These are phyloP conservation scores for Aspergillus sp. DNA, from an alignment of 2,329 filamentous ascomycete genomes.

Conservation along the genomic window DNA sequence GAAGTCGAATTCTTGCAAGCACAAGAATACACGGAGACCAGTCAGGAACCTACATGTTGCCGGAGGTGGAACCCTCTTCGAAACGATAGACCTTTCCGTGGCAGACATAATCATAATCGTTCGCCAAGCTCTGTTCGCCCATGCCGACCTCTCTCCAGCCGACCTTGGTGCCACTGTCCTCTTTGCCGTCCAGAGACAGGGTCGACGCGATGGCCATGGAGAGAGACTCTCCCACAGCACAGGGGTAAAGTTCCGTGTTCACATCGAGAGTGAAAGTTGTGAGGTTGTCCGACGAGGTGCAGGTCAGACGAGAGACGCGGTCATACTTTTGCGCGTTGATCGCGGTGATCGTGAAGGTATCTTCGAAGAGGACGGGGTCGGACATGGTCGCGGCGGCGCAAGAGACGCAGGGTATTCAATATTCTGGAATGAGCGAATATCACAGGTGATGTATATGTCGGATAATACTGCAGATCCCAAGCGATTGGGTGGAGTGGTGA, in stretches of 20 bases:
- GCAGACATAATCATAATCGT: constrained; percentile 53
- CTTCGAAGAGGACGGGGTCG: constrained; percentile 91
- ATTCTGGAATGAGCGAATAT: not conserved
- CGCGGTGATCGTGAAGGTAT: constrained; percentile 78
- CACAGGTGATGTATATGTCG: not conserved
- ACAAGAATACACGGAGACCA: not conserved
- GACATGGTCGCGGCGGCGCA: constrained; percentile 56
- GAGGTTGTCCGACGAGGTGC: constrained; percentile 70
- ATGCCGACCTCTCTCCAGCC: constrained; percentile 75
- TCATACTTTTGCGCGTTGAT: constrained; percentile 90
- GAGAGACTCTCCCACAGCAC: constrained; percentile 70
- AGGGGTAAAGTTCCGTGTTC: constrained; percentile 88
- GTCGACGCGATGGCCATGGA: constrained; percentile 82
- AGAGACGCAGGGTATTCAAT: not conserved
- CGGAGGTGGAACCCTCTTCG: constrained; percentile 60
- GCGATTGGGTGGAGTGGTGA: not conserved
- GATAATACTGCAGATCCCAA: not conserved
- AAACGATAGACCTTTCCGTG: constrained; percentile 54
- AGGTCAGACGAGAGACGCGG: constrained; percentile 82
- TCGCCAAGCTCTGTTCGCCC: constrained; percentile 55
- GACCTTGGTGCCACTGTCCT: constrained; percentile 58
- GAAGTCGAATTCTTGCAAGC: not conserved
- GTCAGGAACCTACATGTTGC: constrained; percentile 71
- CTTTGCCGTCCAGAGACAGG: constrained; percentile 82
- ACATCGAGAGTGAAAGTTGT: constrained; percentile 84